Evolutionary conservation across 495 filamentous ascomycete species (phyloP).

Genomic region (Penicillium steckii): DNA sequence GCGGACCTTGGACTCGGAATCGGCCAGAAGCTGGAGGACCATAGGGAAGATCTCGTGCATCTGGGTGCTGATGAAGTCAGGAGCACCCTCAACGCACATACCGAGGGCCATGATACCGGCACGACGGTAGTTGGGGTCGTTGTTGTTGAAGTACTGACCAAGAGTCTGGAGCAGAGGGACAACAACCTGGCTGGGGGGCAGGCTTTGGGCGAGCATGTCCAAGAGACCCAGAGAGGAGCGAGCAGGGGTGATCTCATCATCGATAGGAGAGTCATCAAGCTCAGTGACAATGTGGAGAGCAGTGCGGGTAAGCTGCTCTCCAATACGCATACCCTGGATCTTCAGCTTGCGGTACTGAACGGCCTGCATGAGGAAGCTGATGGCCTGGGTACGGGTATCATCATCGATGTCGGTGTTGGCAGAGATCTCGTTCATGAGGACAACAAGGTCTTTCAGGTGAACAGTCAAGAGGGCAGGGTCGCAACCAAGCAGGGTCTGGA

Average conservation of each 20-base stretch:
- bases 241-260: slow-evolving; percentile 88
- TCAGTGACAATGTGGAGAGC: slow-evolving; percentile 85
- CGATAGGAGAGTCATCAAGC: slow-evolving; percentile 68
- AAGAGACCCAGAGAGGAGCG: slow-evolving; percentile 83
- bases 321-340: slow-evolving; percentile 81
- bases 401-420: slow-evolving; percentile 72
- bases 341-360: slow-evolving; percentile 92
- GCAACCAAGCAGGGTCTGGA: slow-evolving; percentile 91
- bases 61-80: slow-evolving; percentile 92
- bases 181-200: slow-evolving; percentile 92
- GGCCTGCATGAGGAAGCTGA: slow-evolving; percentile 90
- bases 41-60: slow-evolving; percentile 81
- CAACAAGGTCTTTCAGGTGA: slow-evolving; percentile 86
- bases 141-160: slow-evolving; percentile 70
- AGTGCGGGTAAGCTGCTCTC: slow-evolving; percentile 81
- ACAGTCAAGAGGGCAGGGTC: slow-evolving; percentile 78
- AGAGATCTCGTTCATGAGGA: slow-evolving; percentile 91
- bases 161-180: slow-evolving; percentile 87
- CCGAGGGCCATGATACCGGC: slow-evolving; percentile 90
- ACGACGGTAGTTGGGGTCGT: slow-evolving; percentile 74
- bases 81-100: slow-evolving; percentile 93
- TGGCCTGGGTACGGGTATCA: slow-evolving; percentile 82
- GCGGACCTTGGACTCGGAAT: slow-evolving; percentile 76
- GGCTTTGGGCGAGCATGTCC: slow-evolving; percentile 79
- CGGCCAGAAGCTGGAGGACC: slow-evolving; percentile 80